These are phyloP conservation scores for Pichia cabralensis DNA, from an alignment of 805 yeast genomes.

Conservation along the genomic window DNA sequence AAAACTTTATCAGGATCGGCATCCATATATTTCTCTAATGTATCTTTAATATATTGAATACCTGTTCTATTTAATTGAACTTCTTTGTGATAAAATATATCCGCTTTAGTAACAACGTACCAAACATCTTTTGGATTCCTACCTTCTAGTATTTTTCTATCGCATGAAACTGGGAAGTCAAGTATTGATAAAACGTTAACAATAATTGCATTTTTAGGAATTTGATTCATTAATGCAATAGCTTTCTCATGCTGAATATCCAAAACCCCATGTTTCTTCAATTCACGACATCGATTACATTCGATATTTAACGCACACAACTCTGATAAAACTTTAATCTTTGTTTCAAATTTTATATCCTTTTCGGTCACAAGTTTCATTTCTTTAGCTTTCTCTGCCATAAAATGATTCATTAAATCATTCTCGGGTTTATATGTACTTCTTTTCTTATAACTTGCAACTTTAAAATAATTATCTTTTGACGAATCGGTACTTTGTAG, in stretches of 20 bases:
- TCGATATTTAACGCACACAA: not conserved
- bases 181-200: constrained; percentile 55
- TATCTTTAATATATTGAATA: constrained; percentile 24
- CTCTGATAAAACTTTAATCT: constrained; percentile 1
- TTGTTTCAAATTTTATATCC: constrained; percentile 1
- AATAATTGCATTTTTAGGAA: constrained; percentile 38
- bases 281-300: constrained; percentile 5
- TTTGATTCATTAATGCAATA: constrained; percentile 23
- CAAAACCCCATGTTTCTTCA: constrained; percentile 6
- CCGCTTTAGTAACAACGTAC: constrained; percentile 33
- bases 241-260: constrained; percentile 11
- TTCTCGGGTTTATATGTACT: too few relatives aligned
- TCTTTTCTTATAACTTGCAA: constrained; percentile 1
- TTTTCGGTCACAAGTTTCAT: too few relatives aligned
- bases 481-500: constrained; percentile 32
- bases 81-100: constrained; percentile 24
- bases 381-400: too few relatives aligned
- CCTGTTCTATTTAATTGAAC: constrained; percentile 16
- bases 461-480: constrained; percentile 31
- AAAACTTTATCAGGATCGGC: constrained; percentile 29
- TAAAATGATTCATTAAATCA: too few relatives aligned
- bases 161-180: constrained; percentile 63
- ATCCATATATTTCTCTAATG: constrained; percentile 22
- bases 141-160: constrained; percentile 26
- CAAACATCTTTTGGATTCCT: constrained; percentile 28